These are phyloP conservation scores for Cynanchum wilfordii DNA, from an alignment of 257 asterid species.

Conservation along the genomic window DNA sequence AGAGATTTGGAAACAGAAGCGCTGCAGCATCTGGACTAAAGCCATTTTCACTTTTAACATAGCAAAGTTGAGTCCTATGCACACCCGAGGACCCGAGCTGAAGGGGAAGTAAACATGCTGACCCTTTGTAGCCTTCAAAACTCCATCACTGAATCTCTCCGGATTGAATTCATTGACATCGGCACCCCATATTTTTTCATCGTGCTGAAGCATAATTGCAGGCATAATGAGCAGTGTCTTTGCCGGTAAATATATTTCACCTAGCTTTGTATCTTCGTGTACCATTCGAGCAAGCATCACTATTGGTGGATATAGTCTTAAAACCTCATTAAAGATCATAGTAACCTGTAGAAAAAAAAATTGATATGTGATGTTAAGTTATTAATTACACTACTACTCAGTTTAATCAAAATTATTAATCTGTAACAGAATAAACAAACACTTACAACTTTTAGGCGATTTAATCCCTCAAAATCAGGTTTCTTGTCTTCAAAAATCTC, in stretches of 20 bases:
- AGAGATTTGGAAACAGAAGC: conserved; percentile 12
- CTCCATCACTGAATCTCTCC: conserved; percentile 19
- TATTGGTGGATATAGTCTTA: conserved; percentile 25
- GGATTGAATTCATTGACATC: conserved; percentile 21
- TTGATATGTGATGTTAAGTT: background rate
- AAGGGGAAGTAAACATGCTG: conserved; percentile 20
- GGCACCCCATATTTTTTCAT: conserved; percentile 25
- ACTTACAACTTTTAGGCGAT: conserved; percentile 22
- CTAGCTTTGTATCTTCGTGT: conserved; percentile 15
- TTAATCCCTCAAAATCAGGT: conserved; percentile 13
- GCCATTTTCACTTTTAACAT: conserved; percentile 30
- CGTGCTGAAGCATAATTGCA: conserved; percentile 17
- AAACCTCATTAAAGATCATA: conserved; percentile 25
- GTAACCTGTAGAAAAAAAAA: conserved; percentile 19
- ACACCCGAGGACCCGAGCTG: conserved; percentile 26
- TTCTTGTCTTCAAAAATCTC: conserved; percentile 4
- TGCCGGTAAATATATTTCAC: conserved; percentile 14
- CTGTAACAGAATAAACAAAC: background rate
- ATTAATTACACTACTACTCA: too few species aligned
- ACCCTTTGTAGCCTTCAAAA: conserved; percentile 23
- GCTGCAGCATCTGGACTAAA: conserved; percentile 19
- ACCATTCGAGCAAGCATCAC: background rate
- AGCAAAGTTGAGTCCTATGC: conserved; percentile 26
- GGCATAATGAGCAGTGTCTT: conserved; percentile 19
- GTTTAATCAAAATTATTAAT: too few species aligned